Conservation (phyloP, 2,329 filamentous ascomycete genomes). For the Pseudofabraea citricarpa region DNA sequence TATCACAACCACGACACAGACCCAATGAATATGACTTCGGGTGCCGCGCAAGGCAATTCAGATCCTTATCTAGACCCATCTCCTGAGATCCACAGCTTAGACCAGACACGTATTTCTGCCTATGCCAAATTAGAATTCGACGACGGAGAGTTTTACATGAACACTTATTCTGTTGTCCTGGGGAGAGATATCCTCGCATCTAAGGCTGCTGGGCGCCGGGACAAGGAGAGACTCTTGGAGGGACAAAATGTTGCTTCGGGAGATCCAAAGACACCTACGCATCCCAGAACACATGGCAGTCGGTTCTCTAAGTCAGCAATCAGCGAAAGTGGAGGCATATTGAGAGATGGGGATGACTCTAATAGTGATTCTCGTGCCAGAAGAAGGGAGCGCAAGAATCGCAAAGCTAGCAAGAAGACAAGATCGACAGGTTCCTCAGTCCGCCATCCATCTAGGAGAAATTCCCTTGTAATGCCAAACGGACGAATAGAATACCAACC, state of each 20-base stretch:
- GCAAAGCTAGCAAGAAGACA: constrained; percentile 31
- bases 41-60: neutral
- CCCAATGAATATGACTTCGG: constrained; percentile 10
- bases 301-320: constrained; percentile 55
- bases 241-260: constrained; percentile 43
- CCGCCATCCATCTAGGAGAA: constrained; percentile 24
- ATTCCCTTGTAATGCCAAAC: constrained; percentile 23
- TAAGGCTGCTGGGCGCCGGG: constrained; percentile 39
- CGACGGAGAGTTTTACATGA: constrained; percentile 77
- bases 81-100: constrained; percentile 9
- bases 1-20: constrained; percentile 2
- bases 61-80: constrained; percentile 13
- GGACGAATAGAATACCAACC: constrained; percentile 41
- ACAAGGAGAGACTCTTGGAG: constrained; percentile 40
- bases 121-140: constrained; percentile 62
- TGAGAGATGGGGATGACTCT: constrained; percentile 58
- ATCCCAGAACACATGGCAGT: constrained; percentile 35
- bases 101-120: constrained; percentile 31
- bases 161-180: constrained; percentile 66
- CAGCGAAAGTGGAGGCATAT: constrained; percentile 65
- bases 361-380: constrained; percentile 46
- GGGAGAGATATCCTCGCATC: constrained; percentile 65
- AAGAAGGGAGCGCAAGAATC: constrained; percentile 35
- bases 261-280: constrained; percentile 43
- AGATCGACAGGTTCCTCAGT: constrained; percentile 41